Percentiles rank a stretch among this genome's conserved stretches.
Conservation (phyloP, 768 basidiomycete species). For the Mrakia gelida region DNA sequence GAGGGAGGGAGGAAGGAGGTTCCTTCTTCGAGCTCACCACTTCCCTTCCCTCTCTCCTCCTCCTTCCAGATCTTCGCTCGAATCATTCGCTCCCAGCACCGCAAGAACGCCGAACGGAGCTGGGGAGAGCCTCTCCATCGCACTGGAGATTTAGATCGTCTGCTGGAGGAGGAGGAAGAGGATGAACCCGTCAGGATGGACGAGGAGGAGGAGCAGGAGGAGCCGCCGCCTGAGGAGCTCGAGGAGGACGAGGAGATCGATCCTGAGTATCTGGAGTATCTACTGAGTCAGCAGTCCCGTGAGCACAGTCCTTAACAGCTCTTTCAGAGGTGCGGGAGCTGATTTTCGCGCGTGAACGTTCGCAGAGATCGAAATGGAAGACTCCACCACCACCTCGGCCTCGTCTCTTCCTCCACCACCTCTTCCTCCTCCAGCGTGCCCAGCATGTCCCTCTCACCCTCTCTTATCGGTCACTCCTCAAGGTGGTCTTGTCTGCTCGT, state of each 20-base stretch:
- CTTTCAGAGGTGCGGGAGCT: not conserved
- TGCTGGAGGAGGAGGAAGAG: constrained; percentile 7
- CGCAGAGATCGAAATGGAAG: not conserved
- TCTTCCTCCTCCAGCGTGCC: not conserved
- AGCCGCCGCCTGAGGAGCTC: not conserved
- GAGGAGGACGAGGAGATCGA: not conserved
- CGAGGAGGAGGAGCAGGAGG: not conserved
- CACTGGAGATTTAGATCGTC: not conserved
- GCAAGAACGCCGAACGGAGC: not conserved
- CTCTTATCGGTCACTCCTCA: not conserved
- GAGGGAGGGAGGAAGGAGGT: not conserved
- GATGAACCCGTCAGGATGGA: not conserved
- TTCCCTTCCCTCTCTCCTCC: not conserved
- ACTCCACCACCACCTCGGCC: not conserved
- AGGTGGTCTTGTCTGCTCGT: not conserved
- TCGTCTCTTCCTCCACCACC: not conserved
- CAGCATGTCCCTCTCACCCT: not conserved
- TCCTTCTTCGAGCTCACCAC: not conserved
- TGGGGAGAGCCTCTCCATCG: not conserved
- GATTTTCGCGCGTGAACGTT: not conserved
- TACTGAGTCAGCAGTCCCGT: not conserved
- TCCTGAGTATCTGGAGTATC: constrained; percentile 13
- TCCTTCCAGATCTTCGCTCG: not conserved
- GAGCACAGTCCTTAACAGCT: not conserved
- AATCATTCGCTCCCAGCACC: constrained; percentile 1